Evolutionary conservation across 805 yeast genomes (phyloP).

Genomic region (Grigorovia jiainica): DNA sequence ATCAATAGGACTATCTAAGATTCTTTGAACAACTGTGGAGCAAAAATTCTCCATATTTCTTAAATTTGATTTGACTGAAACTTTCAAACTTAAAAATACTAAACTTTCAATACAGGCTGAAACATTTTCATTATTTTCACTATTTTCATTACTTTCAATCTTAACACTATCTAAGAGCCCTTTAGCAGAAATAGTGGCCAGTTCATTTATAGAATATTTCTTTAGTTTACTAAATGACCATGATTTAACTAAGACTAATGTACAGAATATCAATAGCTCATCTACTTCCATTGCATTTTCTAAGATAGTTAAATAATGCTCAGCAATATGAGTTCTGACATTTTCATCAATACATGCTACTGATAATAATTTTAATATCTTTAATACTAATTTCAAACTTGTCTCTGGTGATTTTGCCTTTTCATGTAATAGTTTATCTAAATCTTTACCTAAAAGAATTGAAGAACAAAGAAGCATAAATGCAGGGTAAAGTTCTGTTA

Average conservation of each 20-base stretch:
- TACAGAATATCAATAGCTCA: slow-evolving; percentile 29
- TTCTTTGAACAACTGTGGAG: slow-evolving; percentile 21
- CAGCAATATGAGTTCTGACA: slow-evolving; percentile 39
- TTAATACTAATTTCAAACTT: slow-evolving; percentile 15
- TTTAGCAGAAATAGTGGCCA: slow-evolving; percentile 25
- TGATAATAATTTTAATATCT: slow-evolving; percentile 31
- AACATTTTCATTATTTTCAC: slow-evolving; percentile 3
- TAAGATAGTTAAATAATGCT: slow-evolving; percentile 35
- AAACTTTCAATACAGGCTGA: slow-evolving; percentile 34
- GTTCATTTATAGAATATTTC: slow-evolving; percentile 22
- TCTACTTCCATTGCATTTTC: slow-evolving; percentile 28
- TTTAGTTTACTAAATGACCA: slow-evolving; percentile 42
- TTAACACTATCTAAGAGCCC: slow-evolving; percentile 4
- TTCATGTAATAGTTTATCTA: slow-evolving; percentile 20
- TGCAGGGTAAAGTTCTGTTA: slow-evolving; percentile 23
- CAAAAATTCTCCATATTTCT: slow-evolving; percentile 32
- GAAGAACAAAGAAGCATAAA: slow-evolving; percentile 21
- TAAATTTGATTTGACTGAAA: slow-evolving; percentile 28
- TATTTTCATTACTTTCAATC: background rate
- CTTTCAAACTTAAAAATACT: slow-evolving; percentile 40
- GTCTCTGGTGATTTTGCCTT: slow-evolving; percentile 11
- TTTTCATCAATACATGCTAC: slow-evolving; percentile 43
- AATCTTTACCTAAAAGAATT: slow-evolving; percentile 21
- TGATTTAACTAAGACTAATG: slow-evolving; percentile 43
- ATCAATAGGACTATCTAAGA: slow-evolving; percentile 10